Evolutionary conservation across 1,139 yeast species (phyloP).

Genomic region (Magnusiomyces magnusii): DNA sequence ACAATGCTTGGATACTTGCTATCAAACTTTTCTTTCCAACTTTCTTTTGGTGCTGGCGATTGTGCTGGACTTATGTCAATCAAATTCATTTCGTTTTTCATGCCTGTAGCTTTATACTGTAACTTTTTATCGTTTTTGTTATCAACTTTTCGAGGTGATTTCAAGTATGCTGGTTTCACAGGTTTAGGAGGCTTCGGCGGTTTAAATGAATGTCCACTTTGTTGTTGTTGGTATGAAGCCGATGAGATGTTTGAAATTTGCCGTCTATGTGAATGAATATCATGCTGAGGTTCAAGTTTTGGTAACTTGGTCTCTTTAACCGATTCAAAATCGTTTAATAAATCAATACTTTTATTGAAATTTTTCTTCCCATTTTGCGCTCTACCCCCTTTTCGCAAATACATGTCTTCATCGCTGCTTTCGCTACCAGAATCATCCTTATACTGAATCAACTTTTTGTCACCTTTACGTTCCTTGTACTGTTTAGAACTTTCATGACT

Average conservation of each 20-base stretch:
- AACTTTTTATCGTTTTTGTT: neutral
- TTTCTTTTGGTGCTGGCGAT: slow-evolving; percentile 18
- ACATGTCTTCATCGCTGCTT: slow-evolving; percentile 5
- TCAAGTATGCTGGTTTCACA: slow-evolving; percentile 49
- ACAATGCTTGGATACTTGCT: slow-evolving; percentile 29
- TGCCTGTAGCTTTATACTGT: neutral
- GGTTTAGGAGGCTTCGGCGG: slow-evolving; percentile 42
- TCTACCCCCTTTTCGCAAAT: too few relatives aligned
- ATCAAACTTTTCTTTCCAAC: slow-evolving; percentile 29
- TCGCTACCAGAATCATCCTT: slow-evolving; percentile 14
- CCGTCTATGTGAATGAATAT: slow-evolving; percentile 18
- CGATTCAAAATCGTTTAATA: neutral
- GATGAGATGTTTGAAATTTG: slow-evolving; percentile 23
- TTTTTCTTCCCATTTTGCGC: too few relatives aligned
- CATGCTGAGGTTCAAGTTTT: neutral
- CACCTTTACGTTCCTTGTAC: neutral
- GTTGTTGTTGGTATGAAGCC: too few relatives aligned
- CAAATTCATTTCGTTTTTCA: neutral
- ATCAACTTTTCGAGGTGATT: slow-evolving; percentile 24
- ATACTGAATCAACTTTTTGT: neutral
- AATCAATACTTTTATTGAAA: neutral
- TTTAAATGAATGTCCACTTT: too few relatives aligned
- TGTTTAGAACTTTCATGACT: too few relatives aligned
- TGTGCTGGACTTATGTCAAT: slow-evolving; percentile 5
- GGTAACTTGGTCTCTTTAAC: neutral